These are phyloP conservation scores for Anaeramoeba flamelloides DNA, from an alignment of 78 protist genomes.

Conservation along the genomic window DNA sequence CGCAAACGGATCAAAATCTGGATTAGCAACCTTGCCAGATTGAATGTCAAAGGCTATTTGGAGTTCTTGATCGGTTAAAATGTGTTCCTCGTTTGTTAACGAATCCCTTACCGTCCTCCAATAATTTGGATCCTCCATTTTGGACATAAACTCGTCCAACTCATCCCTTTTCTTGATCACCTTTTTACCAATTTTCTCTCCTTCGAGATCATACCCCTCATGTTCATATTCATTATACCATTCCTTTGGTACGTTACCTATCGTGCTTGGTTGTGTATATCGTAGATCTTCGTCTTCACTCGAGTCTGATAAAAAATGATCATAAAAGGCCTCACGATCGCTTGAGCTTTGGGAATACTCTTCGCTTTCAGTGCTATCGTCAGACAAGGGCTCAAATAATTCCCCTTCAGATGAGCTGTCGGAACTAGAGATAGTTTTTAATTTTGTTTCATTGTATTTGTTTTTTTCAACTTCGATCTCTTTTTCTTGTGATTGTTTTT, in stretches of 20 bases:
- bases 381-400: too few species aligned
- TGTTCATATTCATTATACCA: not conserved
- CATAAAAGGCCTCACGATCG: not conserved
- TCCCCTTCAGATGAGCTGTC: too few species aligned
- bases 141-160: not conserved
- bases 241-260: not conserved
- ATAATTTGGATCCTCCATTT: not conserved
- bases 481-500: too few species aligned
- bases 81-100: not conserved
- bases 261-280: too few species aligned
- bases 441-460: too few species aligned
- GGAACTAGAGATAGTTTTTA: too few species aligned
- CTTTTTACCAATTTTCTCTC: not conserved
- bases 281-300: not conserved
- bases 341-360: not conserved
- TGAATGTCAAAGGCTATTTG: not conserved
- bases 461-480: too few species aligned
- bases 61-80: not conserved
- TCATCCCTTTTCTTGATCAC: not conserved
- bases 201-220: not conserved
- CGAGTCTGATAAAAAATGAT: not conserved
- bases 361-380: too few species aligned
- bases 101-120: not conserved
- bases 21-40: not conserved
- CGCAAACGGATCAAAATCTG: not conserved